Conservation (phyloP, 352 stramenopile genomes). For the Phytophthora citrophthora region DNA sequence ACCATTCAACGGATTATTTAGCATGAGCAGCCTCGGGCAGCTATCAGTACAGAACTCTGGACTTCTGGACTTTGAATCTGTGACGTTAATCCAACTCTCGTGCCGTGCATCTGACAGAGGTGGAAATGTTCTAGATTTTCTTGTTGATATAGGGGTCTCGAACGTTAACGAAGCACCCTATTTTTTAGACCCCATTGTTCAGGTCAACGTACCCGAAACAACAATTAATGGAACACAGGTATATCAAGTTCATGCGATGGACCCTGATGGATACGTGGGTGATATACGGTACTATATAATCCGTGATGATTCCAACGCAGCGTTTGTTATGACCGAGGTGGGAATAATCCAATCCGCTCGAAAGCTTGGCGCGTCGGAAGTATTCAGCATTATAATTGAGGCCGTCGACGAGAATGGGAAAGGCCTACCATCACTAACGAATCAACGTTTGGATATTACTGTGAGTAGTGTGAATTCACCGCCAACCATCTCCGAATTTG, state of each 20-base stretch:
- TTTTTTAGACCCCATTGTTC: slow-evolving; percentile 11
- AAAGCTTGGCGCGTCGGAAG: slow-evolving; percentile 14
- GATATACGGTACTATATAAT: slow-evolving; percentile 25
- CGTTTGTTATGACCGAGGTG: slow-evolving; percentile 5
- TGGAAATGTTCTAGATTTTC: slow-evolving; percentile 16
- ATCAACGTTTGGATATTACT: slow-evolving; percentile 19
- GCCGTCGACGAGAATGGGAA: slow-evolving; percentile 18
- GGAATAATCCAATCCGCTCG: slow-evolving; percentile 6
- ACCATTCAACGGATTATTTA: slow-evolving; percentile 11
- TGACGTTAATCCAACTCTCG: slow-evolving; percentile 9
- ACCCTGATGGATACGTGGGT: slow-evolving; percentile 19
- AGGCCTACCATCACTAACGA: slow-evolving; percentile 16
- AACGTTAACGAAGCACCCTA: slow-evolving; percentile 34
- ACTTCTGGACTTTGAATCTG: slow-evolving; percentile 26
- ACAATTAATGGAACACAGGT: slow-evolving; percentile 6
- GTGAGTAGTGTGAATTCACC: slow-evolving; percentile 31
- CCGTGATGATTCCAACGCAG: background rate
- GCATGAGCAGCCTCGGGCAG: slow-evolving; percentile 11
- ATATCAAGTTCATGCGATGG: slow-evolving; percentile 14
- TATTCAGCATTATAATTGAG: slow-evolving; percentile 22
- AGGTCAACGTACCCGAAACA: slow-evolving; percentile 26
- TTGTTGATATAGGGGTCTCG: slow-evolving; percentile 17
- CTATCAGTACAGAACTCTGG: slow-evolving; percentile 19
- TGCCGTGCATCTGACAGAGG: slow-evolving; percentile 25
- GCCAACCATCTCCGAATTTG: slow-evolving; percentile 19